phyloP scores from a whole-genome alignment of 169 alveolate species.

The Amoebophrya sp. region DNA sequence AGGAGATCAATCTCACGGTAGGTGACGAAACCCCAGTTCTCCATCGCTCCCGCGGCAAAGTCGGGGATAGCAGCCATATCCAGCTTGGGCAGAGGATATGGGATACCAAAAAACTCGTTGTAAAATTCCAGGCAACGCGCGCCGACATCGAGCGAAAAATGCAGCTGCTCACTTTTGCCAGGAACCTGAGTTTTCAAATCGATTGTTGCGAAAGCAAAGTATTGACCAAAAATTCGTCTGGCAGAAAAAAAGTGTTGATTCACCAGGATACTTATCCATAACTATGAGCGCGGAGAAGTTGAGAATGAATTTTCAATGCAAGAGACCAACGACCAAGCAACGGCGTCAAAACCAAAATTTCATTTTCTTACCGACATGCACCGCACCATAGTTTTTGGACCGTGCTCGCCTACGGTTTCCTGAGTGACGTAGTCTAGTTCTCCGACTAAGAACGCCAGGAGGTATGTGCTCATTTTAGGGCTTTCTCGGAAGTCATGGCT shows the following conservation, averaged over 20 bases:
- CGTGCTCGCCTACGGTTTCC: slow-evolving; percentile 31
- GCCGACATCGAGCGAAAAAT: slow-evolving; percentile 42
- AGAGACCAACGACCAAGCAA: neutral
- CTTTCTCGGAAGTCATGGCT: neutral
- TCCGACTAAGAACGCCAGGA: slow-evolving; percentile 44
- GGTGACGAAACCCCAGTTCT: slow-evolving; percentile 74
- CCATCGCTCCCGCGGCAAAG: slow-evolving; percentile 75
- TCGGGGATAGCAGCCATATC: slow-evolving; percentile 68
- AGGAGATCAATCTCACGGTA: slow-evolving; percentile 53
- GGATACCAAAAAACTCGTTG: slow-evolving; percentile 61
- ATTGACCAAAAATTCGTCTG: no score
- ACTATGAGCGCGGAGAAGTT: no score
- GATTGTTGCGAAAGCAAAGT: no score
- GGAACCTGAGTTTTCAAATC: no score
- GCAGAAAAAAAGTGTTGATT: no score
- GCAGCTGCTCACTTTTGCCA: slow-evolving; percentile 37
- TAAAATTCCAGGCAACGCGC: slow-evolving; percentile 47
- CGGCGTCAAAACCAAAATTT: neutral
- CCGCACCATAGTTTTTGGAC: neutral
- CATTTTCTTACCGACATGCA: neutral
- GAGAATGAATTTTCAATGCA: neutral
- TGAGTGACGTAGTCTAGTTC: slow-evolving; percentile 43
- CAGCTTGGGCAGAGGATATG: slow-evolving; percentile 64
- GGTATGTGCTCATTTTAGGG: slow-evolving; percentile 40
- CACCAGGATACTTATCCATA: no score